phyloP scores from a whole-genome alignment of 148 eudicot species.

The Silene uniflora region DNA sequence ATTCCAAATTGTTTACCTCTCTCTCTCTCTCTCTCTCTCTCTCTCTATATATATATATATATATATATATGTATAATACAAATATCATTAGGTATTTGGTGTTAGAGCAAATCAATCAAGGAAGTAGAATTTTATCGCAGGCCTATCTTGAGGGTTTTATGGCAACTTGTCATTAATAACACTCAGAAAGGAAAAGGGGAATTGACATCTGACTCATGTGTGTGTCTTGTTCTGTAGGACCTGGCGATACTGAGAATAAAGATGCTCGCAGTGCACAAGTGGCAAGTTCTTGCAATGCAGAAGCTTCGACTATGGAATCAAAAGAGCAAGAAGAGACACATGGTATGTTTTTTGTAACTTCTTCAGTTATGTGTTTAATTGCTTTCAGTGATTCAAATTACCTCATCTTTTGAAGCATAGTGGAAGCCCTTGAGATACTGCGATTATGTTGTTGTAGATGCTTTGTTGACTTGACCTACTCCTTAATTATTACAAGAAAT shows the following conservation, averaged over 20 bases:
- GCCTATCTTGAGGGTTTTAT: background rate
- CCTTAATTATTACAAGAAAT: background rate
- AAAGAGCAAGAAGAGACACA: background rate
- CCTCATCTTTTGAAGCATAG: background rate
- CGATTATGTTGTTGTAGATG: background rate
- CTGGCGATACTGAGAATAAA: background rate
- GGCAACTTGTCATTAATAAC: background rate
- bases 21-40: too few species aligned
- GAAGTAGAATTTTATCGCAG: background rate
- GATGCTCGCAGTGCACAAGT: background rate
- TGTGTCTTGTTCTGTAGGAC: constrained; percentile 1
- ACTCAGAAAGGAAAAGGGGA: background rate
- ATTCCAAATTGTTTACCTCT: background rate
- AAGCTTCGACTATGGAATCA: background rate
- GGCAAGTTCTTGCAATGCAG: background rate
- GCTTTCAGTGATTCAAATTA: background rate
- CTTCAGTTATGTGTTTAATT: background rate
- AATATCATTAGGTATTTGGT: background rate
- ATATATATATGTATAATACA: background rate
- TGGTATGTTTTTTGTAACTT: background rate
- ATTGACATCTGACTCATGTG: background rate
- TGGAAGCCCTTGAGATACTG: background rate
- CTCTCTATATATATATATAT: too few species aligned
- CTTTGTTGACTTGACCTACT: background rate
- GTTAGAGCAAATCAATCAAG: background rate